Conservation (phyloP, 768 basidiomycete genomes). For the Tulasnella calospora region DNA sequence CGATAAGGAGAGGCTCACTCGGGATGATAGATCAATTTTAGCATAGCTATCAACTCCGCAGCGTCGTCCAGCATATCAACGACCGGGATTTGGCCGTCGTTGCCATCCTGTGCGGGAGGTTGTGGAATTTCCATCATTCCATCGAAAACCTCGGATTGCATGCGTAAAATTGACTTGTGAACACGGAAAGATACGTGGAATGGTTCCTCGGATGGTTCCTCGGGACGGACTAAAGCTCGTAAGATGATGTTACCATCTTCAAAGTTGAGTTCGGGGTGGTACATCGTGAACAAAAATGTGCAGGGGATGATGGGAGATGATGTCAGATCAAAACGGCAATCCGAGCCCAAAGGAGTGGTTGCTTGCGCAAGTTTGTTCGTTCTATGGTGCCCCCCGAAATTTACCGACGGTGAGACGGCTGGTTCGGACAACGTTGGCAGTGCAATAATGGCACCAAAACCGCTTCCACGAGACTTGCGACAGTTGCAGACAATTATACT, state of each 20-base stretch:
- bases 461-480: slow-evolving; percentile 38
- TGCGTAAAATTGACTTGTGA: not conserved
- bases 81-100: not conserved
- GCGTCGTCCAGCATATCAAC: not conserved
- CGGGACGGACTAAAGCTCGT: not conserved
- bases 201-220: not conserved
- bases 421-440: not conserved
- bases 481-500: slow-evolving; percentile 54
- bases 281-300: not conserved
- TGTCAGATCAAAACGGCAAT: not conserved
- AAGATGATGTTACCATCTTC: not conserved
- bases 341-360: not conserved
- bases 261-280: not conserved
- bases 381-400: not conserved
- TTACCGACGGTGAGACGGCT: not conserved
- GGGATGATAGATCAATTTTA: not conserved
- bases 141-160: not conserved
- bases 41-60: not conserved
- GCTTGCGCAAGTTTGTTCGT: not conserved
- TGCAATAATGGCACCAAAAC: not conserved
- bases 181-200: not conserved
- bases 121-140: not conserved
- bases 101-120: not conserved
- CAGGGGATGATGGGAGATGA: not conserved
- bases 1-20: not conserved